Conservation (phyloP, 2,329 filamentous ascomycete species). For the Monilinia fructicola region DNA sequence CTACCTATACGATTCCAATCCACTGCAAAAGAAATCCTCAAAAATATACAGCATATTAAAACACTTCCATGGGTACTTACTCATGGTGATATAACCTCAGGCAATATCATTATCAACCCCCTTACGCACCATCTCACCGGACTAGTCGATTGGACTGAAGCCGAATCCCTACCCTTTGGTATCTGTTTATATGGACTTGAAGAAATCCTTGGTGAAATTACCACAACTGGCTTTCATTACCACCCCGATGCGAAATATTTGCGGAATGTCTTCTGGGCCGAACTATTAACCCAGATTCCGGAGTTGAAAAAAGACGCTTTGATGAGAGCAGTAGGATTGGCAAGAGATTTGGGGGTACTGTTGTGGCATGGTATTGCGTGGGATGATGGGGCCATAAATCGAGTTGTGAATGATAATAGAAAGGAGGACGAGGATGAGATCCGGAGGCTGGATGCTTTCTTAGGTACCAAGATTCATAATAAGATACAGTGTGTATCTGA, state of each 20-base stretch:
- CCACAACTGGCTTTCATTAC: conserved; percentile 43
- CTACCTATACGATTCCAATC: conserved; percentile 42
- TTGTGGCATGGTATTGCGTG: conserved; percentile 65
- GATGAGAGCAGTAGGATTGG: conserved; percentile 43
- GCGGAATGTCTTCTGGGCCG: conserved; percentile 52
- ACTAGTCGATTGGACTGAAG: conserved; percentile 65
- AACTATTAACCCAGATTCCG: conserved; percentile 42
- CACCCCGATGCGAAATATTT: conserved; percentile 47
- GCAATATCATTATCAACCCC: conserved; percentile 55
- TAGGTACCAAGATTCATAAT: conserved; percentile 23
- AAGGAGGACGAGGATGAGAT: conserved; percentile 54
- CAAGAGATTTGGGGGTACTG: conserved; percentile 55
- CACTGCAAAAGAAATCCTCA: conserved; percentile 32
- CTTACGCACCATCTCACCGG: conserved; percentile 50
- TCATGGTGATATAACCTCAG: conserved; percentile 59
- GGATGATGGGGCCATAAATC: conserved; percentile 58
- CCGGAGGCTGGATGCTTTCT: conserved; percentile 47
- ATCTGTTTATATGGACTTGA: conserved; percentile 61
- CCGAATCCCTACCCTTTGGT: conserved; percentile 60
- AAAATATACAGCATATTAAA: conserved; percentile 43
- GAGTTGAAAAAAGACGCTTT: conserved; percentile 33
- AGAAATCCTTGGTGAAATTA: conserved; percentile 54
- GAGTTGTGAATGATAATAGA: conserved; percentile 52
- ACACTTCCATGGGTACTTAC: conserved; percentile 55
- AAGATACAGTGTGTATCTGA: background rate